A percentile compares a stretch with the other conserved stretches of the same genome.
These are phyloP conservation scores for Erythrophleum ivorense DNA, from an alignment of 331 rosid genomes.

Conservation along the genomic window DNA sequence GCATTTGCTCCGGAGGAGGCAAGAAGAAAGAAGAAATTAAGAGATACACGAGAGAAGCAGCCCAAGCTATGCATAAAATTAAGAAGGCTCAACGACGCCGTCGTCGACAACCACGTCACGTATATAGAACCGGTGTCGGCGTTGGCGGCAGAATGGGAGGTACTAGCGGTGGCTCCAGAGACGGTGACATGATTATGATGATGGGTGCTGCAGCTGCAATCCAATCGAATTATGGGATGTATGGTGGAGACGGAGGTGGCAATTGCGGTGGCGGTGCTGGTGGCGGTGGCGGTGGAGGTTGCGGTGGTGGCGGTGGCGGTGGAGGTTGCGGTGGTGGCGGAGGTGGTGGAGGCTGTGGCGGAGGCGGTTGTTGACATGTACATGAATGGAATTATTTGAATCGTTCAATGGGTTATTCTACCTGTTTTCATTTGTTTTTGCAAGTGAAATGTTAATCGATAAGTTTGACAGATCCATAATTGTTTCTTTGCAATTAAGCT, in stretches of 20 bases:
- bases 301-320: neutral
- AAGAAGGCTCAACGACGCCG: neutral
- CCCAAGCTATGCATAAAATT: neutral
- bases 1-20: neutral
- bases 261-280: neutral
- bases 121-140: neutral
- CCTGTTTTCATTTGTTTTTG: neutral
- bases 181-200: conserved; percentile 10
- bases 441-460: too few relatives aligned
- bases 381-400: neutral
- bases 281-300: neutral
- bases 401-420: neutral
- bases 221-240: neutral
- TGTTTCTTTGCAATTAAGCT: neutral
- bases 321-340: neutral
- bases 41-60: neutral
- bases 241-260: neutral
- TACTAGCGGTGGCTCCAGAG: neutral
- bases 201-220: neutral
- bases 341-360: neutral
- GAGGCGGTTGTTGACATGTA: neutral
- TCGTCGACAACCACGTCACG: neutral
- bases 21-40: neutral
- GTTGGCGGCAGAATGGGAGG: neutral
- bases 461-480: too few relatives aligned